Evolutionary conservation across 1,139 yeast species (phyloP).

Genomic region (Saccharomycopsis hybrid): DNA sequence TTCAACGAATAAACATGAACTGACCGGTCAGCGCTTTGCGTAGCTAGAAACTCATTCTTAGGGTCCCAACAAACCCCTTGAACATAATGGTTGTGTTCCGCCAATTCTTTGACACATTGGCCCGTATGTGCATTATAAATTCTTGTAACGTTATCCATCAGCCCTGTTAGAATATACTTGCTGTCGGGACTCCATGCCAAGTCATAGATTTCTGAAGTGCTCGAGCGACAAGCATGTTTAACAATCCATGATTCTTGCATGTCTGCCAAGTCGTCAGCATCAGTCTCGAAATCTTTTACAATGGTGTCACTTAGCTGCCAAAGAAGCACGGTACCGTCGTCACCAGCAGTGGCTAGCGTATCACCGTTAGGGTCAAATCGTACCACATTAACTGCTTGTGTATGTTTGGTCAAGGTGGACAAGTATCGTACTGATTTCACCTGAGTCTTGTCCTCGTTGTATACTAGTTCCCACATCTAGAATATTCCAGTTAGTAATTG

Average conservation of each 20-base stretch:
- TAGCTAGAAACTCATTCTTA: slow-evolving; percentile 60
- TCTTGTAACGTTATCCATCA: slow-evolving; percentile 82
- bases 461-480: slow-evolving; percentile 32
- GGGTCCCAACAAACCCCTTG: slow-evolving; percentile 99
- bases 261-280: slow-evolving; percentile 46
- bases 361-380: slow-evolving; percentile 67
- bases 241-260: slow-evolving; percentile 68
- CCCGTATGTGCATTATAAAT: slow-evolving; percentile 58
- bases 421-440: slow-evolving; percentile 51
- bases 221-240: slow-evolving; percentile 48
- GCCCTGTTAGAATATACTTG: slow-evolving; percentile 70
- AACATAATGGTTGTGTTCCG: slow-evolving; percentile 80
- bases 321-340: slow-evolving; percentile 79
- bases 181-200: slow-evolving; percentile 88
- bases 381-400: slow-evolving; percentile 91
- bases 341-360: slow-evolving; percentile 83
- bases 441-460: slow-evolving; percentile 26
- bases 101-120: slow-evolving; percentile 51
- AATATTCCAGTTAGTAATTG: background rate
- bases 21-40: slow-evolving; percentile 87
- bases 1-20: slow-evolving; percentile 55
- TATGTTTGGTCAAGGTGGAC: slow-evolving; percentile 77
- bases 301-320: slow-evolving; percentile 62
- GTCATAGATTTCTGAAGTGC: slow-evolving; percentile 79
- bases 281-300: slow-evolving; percentile 51